Conservation (phyloP, 129 eudicot genomes). For the Flaveria sonorensis region DNA sequence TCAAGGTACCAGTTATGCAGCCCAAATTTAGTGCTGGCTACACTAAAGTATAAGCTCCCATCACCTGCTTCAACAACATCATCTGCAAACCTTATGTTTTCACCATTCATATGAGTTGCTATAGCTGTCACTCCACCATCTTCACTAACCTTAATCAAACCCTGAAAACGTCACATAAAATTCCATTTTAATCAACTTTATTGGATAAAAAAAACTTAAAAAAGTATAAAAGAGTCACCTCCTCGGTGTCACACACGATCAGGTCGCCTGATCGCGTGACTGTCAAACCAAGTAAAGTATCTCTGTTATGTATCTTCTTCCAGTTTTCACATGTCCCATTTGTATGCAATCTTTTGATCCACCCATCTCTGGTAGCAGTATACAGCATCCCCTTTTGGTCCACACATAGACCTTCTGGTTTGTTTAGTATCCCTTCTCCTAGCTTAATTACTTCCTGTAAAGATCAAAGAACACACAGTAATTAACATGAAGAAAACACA, state of each 20-base stretch:
- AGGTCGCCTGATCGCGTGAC: constrained; percentile 48
- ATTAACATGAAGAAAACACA: constrained; percentile 35
- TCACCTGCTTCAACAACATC: constrained; percentile 74
- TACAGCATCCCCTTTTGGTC: constrained; percentile 54
- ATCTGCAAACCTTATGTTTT: constrained; percentile 66
- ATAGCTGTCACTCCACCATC: constrained; percentile 56
- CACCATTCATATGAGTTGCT: constrained; percentile 64
- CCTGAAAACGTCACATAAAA: constrained; percentile 45
- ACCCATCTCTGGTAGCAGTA: constrained; percentile 88
- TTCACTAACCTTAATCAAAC: constrained; percentile 68
- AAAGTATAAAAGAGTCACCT: constrained; percentile 35
- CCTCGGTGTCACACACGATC: constrained; percentile 60
- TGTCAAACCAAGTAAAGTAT: constrained; percentile 58
- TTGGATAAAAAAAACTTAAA: neutral
- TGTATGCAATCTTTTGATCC: constrained; percentile 64
- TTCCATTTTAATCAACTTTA: neutral
- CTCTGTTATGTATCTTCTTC: constrained; percentile 45
- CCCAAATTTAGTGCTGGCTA: constrained; percentile 70
- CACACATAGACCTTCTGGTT: constrained; percentile 54
- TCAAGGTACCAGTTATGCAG: constrained; percentile 66
- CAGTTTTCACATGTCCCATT: constrained; percentile 76
- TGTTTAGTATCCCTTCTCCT: constrained; percentile 6
- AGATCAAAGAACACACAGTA: neutral
- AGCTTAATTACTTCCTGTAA: neutral
- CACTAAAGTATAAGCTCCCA: constrained; percentile 74